Evolutionary conservation across 2,329 filamentous ascomycete species (phyloP).

Genomic region (Fusarium pininemorale): DNA sequence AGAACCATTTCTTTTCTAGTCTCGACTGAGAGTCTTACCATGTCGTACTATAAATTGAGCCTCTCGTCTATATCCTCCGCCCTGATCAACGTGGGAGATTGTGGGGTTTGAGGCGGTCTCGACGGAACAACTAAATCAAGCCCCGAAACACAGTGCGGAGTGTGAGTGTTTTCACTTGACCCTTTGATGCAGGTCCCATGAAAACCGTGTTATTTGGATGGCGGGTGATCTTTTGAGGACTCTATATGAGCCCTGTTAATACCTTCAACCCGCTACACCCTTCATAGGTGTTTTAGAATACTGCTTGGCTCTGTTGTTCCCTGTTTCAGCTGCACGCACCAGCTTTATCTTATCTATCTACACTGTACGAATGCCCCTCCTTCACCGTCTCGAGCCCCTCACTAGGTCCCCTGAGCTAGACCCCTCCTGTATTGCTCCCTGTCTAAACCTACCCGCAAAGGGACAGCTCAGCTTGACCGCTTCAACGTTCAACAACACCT

Average conservation of each 20-base stretch:
- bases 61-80: conserved; percentile 13
- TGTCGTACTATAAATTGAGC: conserved; percentile 30
- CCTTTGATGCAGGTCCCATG: background rate
- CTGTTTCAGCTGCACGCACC: background rate
- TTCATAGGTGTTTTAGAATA: background rate
- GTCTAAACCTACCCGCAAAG: conserved; percentile 30
- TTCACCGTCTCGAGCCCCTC: conserved; percentile 37
- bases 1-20: background rate
- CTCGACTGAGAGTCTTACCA: conserved; percentile 7
- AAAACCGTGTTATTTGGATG: background rate
- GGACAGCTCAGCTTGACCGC: conserved; percentile 43
- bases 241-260: background rate
- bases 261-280: background rate
- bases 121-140: conserved; percentile 33
- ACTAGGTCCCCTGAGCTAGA: conserved; percentile 34
- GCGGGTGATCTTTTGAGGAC: background rate
- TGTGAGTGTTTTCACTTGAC: background rate
- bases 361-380: conserved; percentile 42
- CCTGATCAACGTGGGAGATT: conserved; percentile 16
- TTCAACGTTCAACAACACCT: conserved; percentile 36
- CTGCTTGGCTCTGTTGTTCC: background rate
- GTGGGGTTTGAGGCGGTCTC: conserved; percentile 29
- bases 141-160: conserved; percentile 32
- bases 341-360: conserved; percentile 38
- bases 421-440: conserved; percentile 31